Evolutionary conservation across 2,329 filamentous ascomycete species (phyloP).

Genomic region (Aspergillus sp.): DNA sequence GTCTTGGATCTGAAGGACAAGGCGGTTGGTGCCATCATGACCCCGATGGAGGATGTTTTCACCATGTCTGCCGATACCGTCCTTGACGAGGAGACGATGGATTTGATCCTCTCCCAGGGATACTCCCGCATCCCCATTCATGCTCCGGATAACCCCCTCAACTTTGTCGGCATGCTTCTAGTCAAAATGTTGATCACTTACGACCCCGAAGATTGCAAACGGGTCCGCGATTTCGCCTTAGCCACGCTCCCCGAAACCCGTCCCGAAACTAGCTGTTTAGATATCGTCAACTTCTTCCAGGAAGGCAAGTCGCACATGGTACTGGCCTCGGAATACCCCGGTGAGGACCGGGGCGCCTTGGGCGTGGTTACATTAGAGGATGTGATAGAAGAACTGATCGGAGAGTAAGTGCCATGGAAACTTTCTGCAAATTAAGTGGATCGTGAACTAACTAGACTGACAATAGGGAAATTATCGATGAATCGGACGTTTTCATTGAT

Average conservation of each 20-base stretch:
- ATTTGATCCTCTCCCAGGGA: conserved; percentile 85
- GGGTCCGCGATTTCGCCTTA: conserved; percentile 85
- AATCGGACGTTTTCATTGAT: conserved; percentile 97
- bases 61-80: conserved; percentile 94
- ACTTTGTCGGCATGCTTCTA: conserved; percentile 96
- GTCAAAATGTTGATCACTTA: conserved; percentile 99
- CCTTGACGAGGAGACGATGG: conserved; percentile 90
- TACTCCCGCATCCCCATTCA: conserved; percentile 97
- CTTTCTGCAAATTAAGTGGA: background rate
- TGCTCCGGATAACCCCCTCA: conserved; percentile 74
- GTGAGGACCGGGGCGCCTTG: conserved; percentile 84
- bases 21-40: conserved; percentile 94
- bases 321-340: conserved; percentile 83
- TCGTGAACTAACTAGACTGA: background rate
- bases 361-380: conserved; percentile 96
- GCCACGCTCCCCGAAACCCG: conserved; percentile 93
- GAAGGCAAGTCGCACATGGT: conserved; percentile 99
- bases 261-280: conserved; percentile 91
- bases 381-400: conserved; percentile 97
- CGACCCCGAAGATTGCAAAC: conserved; percentile 86
- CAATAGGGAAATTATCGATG: conserved; percentile 89
- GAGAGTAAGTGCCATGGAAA: conserved; percentile 68
- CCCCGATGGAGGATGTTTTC: conserved; percentile 96
- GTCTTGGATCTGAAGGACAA: conserved; percentile 97
- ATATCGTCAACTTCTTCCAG: conserved; percentile 99